Percentiles rank a stretch among this genome's conserved stretches.
Evolutionary conservation across 148 eudicot genomes (phyloP).

Genomic region (Vaccinium vitisidaea): DNA sequence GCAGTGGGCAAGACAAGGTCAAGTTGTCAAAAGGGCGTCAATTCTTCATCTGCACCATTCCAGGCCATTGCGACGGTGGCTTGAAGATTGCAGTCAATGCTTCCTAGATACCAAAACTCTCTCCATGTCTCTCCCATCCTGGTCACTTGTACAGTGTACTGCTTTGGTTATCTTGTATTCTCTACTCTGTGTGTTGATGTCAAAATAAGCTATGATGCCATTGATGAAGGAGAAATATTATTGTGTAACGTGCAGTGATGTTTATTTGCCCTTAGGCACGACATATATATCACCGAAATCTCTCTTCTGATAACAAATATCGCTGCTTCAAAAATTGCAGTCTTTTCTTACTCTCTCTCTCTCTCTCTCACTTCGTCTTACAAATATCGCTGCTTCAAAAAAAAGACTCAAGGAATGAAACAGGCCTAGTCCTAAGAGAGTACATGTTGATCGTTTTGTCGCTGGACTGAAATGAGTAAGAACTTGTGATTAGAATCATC

Average conservation of each 20-base stretch:
- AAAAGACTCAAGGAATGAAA: not conserved
- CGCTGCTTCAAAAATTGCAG: not conserved
- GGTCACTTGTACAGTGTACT: too few species aligned
- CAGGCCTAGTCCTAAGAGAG: not conserved
- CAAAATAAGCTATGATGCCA: not conserved
- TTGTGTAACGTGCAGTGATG: not conserved
- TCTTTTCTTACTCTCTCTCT: not conserved
- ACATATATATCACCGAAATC: not conserved
- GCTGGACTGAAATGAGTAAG: not conserved
- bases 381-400: too few species aligned
- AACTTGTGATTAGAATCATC: not conserved
- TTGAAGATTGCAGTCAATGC: constrained; percentile 16
- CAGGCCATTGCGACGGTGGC: constrained; percentile 16
- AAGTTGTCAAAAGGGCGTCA: constrained; percentile 6
- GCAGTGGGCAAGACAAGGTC: not conserved
- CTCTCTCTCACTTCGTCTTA: not conserved
- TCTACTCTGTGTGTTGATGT: not conserved
- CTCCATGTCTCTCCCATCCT: not conserved
- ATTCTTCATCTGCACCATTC: constrained; percentile 17
- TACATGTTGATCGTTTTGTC: not conserved
- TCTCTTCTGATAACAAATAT: not conserved
- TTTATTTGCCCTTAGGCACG: not conserved
- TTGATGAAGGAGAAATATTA: not conserved
- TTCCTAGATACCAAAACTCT: not conserved
- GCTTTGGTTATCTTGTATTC: not conserved